These are phyloP conservation scores for Nakazawaea siamensis DNA, from an alignment of 805 yeast genomes.

Conservation along the genomic window DNA sequence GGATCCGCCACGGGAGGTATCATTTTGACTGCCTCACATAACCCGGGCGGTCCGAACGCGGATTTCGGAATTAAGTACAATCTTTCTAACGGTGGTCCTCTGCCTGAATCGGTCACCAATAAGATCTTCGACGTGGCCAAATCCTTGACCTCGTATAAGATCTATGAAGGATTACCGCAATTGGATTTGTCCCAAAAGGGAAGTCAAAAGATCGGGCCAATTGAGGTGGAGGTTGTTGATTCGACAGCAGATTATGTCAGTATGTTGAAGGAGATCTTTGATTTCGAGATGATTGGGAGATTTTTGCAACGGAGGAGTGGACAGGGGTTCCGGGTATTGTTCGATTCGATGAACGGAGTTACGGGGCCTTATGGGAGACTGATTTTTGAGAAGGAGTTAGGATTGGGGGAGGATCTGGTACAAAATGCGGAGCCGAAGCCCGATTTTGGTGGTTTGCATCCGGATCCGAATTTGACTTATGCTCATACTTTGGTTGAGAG, in stretches of 20 bases:
- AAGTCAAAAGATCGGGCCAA: conserved; percentile 36
- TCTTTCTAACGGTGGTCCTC: conserved; percentile 94
- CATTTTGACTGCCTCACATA: conserved; percentile 92
- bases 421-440: conserved; percentile 78
- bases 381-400: conserved; percentile 78
- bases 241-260: conserved; percentile 70
- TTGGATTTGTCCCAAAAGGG: conserved; percentile 62
- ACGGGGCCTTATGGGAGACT: conserved; percentile 94
- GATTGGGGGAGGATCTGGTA: conserved; percentile 57
- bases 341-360: conserved; percentile 90
- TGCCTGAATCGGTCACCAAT: conserved; percentile 91
- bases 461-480: conserved; percentile 95
- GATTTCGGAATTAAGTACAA: conserved; percentile 96
- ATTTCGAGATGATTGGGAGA: conserved; percentile 67
- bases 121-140: conserved; percentile 69
- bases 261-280: conserved; percentile 80
- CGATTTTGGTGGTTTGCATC: conserved; percentile 96
- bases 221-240: conserved; percentile 77
- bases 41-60: conserved; percentile 92
- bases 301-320: conserved; percentile 49
- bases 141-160: conserved; percentile 50
- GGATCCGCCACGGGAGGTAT: conserved; percentile 82
- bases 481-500: conserved; percentile 79
- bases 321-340: conserved; percentile 62
- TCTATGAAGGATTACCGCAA: conserved; percentile 47